Evolutionary conservation across 345 rosid genomes (phyloP), one percentile per base, ranked within the genome.

Genomic region (Salix suchowensis): DNA sequence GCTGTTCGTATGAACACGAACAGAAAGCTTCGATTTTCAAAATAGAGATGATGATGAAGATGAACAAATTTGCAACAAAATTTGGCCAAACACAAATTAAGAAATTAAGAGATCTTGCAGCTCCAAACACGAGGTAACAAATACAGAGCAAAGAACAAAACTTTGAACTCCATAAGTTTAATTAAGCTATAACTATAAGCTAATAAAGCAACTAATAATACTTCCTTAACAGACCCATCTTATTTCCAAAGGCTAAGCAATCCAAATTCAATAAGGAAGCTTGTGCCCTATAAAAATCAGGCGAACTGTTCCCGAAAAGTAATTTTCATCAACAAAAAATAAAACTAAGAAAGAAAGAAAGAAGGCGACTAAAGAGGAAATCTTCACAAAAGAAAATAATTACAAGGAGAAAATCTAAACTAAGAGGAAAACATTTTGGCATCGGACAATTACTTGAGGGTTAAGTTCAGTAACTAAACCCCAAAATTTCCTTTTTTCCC

Each of bases 91-190:
- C n/a, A 30, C 61, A 74, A 34, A 73, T 48, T 48, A 18, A 24
- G 18, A 34, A 18, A 19, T 18, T 42, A 32, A 36, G 13, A 66
- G n/a, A 16, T 66, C 44, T 66, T 7, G 39, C 42, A 72, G 67
- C 67, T 71, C 67, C 67, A 81, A 80, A 32, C 32, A 12, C 44
- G 60, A 24, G 52, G 3, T 52, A 73, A 66, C 72, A 46, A 71
- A 46, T 73, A 70, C 81, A 78, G 21, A 50, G 54, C 48, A 76
- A 73, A 36, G 54, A 80, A 39, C 6, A 75, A 72, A 67, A 4
- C 55, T 77, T 64, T 60, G 21, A 69, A 61, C 26, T 37, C n/a
- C 71, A 46, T 40, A 46, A 62, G 69, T 74, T 78, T 32, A 84
- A 74, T 66, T 60, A 72, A 82, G 64, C 65, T 54, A n/a, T 16